Base-by-base conservation (phyloP, 1,284 basidiomycete genomes). In the Moniliella sp. region DNA sequence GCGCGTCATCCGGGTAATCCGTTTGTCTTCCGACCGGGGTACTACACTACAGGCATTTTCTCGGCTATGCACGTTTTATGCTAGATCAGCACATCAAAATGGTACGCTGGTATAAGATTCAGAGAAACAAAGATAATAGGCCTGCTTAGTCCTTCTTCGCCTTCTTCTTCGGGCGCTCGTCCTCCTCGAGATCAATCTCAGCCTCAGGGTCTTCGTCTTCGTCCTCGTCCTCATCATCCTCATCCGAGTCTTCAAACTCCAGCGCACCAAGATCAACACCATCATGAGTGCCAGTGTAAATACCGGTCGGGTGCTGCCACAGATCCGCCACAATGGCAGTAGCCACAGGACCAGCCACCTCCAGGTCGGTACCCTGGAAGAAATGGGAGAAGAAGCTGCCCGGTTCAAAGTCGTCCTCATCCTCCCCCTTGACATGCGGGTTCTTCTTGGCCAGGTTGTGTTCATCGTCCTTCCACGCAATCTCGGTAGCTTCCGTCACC, bases 361-460 rank as follows among this genome's bases (percentile, higher is more conserved):
- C 44, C 18, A 32, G 34, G 31, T 43, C 39, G 14, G 39, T 39
- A 35, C 40, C 50, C 27, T 68, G 58, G 59, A 78, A 78, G 46
- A 84, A 82, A 50, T 74, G 75, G 63, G 80, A 78, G 69, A 84
- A 84, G 66, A 84, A 81, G 51, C 74, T 78, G 35, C 81, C 80
- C 29, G 69, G 64, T 35, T 81, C 79, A 23, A 72, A 72, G 34
- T 68, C 69, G 18, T 41, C 40, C 5, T 26, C 28, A 8, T 34
- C 32, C 25, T 33, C 32, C 28, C 16, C 48, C 5, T 35, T 34
- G 32, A 44, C 46, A 13, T 32, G 72, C 28, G 80, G 79, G 60
- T 79, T 74, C 37, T 75, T 47, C 61, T 79, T 79, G 18, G 72
- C 74, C 49, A 83, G 61, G 29, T 75, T 75, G 45, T 78, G 74